Percentiles rank a stretch among this genome's conserved stretches.
These are phyloP conservation scores for Hypericum androsaemum DNA, from an alignment of 345 rosid genomes.

Conservation along the genomic window DNA sequence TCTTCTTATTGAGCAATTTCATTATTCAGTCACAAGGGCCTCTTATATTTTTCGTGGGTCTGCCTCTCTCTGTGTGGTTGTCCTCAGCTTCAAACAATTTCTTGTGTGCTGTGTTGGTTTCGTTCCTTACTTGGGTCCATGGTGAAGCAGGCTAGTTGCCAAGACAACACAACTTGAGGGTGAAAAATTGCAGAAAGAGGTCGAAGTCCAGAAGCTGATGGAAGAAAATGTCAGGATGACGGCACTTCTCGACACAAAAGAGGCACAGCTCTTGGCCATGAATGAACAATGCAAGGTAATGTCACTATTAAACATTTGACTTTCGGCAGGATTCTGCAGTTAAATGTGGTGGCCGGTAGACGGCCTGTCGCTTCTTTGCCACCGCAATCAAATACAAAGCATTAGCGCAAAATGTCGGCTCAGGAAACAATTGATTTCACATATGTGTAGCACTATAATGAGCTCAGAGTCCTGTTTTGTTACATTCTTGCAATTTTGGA, in stretches of 20 bases:
- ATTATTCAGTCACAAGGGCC: too few relatives aligned
- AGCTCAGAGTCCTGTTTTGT: too few relatives aligned
- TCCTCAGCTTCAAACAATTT: neutral
- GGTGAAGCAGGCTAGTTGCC: slow-evolving; percentile 50
- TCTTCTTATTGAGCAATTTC: too few relatives aligned
- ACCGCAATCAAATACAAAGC: too few relatives aligned
- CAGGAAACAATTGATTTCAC: too few relatives aligned
- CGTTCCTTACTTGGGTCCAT: slow-evolving; percentile 6
- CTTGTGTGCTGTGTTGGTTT: neutral
- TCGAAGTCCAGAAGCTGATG: slow-evolving; percentile 83
- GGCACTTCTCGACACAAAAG: slow-evolving; percentile 87
- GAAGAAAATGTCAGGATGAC: slow-evolving; percentile 81
- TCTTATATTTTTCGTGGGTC: too few relatives aligned
- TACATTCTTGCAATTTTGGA: too few relatives aligned
- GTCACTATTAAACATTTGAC: slow-evolving; percentile 62
- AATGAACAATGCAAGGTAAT: slow-evolving; percentile 96
- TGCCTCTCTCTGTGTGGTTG: slow-evolving; percentile 1
- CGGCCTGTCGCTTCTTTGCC: too few relatives aligned
- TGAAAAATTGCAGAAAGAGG: slow-evolving; percentile 83
- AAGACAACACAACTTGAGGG: slow-evolving; percentile 83
- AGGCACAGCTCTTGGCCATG: slow-evolving; percentile 86
- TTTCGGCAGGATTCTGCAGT: too few relatives aligned
- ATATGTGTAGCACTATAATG: too few relatives aligned
- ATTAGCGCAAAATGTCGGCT: too few relatives aligned
- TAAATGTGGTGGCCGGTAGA: too few relatives aligned